These are phyloP conservation scores for Debaryomyces tyrocola DNA, from an alignment of 805 yeast species.

Conservation along the genomic window DNA sequence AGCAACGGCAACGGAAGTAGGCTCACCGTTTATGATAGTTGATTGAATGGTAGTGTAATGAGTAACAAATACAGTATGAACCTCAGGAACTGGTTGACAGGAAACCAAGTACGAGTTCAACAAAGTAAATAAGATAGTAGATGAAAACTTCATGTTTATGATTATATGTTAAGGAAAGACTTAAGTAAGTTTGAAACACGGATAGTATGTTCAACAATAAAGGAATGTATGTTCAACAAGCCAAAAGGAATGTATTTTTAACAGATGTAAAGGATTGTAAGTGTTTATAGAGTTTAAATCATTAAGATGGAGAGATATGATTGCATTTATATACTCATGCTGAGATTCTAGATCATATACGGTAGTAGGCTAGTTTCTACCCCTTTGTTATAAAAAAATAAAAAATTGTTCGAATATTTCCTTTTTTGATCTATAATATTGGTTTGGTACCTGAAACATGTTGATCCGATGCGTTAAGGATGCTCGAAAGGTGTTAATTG, in stretches of 20 bases:
- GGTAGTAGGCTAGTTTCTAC: neutral
- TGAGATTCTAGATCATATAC: neutral
- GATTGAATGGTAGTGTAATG: slow-evolving; percentile 16
- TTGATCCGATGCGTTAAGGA: neutral
- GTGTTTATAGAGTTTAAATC: too few relatives aligned
- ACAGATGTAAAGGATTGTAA: too few relatives aligned
- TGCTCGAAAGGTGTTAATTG: neutral
- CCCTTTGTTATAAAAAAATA: neutral
- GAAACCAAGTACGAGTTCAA: slow-evolving; percentile 12
- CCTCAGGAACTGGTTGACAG: slow-evolving; percentile 29
- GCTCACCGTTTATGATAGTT: slow-evolving; percentile 5
- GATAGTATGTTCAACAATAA: neutral
- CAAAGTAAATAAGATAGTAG: slow-evolving; percentile 16
- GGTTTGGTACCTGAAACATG: slow-evolving; percentile 1
- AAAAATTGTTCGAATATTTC: neutral
- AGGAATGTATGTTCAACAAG: slow-evolving; percentile 4
- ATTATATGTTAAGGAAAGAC: slow-evolving; percentile 6
- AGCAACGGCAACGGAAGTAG: slow-evolving; percentile 2
- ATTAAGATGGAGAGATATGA: too few relatives aligned
- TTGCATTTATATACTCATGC: neutral
- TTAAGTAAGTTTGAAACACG: slow-evolving; percentile 1
- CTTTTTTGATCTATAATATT: neutral
- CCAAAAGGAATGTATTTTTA: too few relatives aligned
- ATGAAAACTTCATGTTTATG: slow-evolving; percentile 16
- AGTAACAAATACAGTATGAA: slow-evolving; percentile 24